Base-by-base conservation (phyloP, 306 rosid genomes). In the Argentina anserina region DNA sequence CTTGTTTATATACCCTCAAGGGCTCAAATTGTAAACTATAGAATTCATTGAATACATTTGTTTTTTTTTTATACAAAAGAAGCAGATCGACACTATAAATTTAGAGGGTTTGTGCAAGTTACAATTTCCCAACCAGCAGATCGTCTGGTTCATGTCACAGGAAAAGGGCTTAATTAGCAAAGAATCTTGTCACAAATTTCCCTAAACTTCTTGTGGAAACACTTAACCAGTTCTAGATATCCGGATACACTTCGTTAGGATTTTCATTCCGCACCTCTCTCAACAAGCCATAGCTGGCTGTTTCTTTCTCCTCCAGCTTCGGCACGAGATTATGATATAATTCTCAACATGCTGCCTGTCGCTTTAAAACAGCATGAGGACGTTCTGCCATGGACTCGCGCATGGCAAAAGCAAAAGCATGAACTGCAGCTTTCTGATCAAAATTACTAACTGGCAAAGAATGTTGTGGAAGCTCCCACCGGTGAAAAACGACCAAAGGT, bases 391-490 rank as follows among this genome's bases (percentile, higher is more conserved):
- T 82, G 75, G 67, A 85, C 77, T 85, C 75, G 18, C 90, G 69
- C 25, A 81, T 86, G 52, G 88, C 89, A 81, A 80, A 90, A 33
- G 90, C 96, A 65, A 93, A 91, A 43, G 15, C 61, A 11, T 55
- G 61, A 26, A 86, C 94, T 31, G 75, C 76, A 23, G 83, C 23
- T 33, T 9, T 20, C 17, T 18, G 36, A n/a, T 61, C 78, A 37
- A 36, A 65, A 70, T 82, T 40, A 71, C 74, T 65, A 52, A 90
- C 70, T n/a, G 86, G 89, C 67, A 84, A 33, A 12, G 83, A 59
- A 79, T 79, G 83, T 34, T 78, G 87, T 6, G 97, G 85, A 85
- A 90, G 93, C 83, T 83, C 81, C 93, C 97, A 92, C 58, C 79
- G 78, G 76, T 88, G 90, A 40, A 89, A 89, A n/a, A 52, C 87